Base-by-base conservation (phyloP, 1,284 basidiomycete species). In the Leccinum fuscescens region DNA sequence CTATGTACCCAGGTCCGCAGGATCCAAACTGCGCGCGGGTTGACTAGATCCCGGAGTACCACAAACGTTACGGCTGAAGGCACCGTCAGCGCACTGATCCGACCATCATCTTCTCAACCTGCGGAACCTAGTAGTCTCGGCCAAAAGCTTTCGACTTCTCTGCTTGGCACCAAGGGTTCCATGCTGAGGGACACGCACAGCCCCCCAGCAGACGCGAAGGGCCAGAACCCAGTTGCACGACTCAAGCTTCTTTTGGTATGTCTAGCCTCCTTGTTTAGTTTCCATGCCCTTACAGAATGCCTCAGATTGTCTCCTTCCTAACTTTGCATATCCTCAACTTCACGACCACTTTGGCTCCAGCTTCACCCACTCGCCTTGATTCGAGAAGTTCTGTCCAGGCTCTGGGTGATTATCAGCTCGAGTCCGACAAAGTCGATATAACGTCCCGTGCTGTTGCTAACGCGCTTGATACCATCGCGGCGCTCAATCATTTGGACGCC, bases 301-400 rank as follows among this genome's bases (percentile, higher is more conserved):
- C 52, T 55, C 63, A 84, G 86, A 92, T 96, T 65, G 86, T 88
- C 31, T 88, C 93, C 3, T 97, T 98, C 82, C 80, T 96, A 63
- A 88, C 87, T 0, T 78, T 98, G 1, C 95, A 98, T 71, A 85
- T 95, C 58, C 84, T 98, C 67, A 99, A 98, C 79, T 84, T 98
- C 60, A 91, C 91, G 75, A 94, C 96, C 1, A 96, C 96, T 0
- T 84, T 99, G 55, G 92, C 94, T 0, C 86, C 91, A 42, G 83
- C 75, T 31, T 60, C 73, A 3, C 61, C 64, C 44, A 12, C 59
- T 17, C 63, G 46, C 24, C 49, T 60, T 6, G 71, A 74, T 4
- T 70, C 74, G 2, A 68, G 64, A 56, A 63, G 57, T 11, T 59
- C 65, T 54, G 14, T 64, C 56, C 66, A 62, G 61, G 20, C 64